Conservation (phyloP, 2,329 filamentous ascomycete species). For the Fusarium bulbicola region DNA sequence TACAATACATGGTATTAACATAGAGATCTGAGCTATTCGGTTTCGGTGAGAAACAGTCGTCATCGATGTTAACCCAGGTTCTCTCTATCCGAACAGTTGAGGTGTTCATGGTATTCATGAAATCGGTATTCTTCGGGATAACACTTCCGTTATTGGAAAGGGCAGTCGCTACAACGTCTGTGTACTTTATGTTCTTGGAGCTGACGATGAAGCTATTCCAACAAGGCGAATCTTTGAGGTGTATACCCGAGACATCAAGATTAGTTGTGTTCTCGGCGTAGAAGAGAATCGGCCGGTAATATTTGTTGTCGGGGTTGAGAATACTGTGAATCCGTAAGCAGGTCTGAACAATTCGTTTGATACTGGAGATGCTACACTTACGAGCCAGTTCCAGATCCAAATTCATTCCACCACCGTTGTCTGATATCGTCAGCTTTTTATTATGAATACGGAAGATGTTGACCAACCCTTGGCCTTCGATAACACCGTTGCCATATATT, state of each 20-base stretch:
- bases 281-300: constrained; percentile 68
- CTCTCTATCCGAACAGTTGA: constrained; percentile 62
- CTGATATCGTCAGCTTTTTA: not conserved
- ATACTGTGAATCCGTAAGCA: constrained; percentile 41
- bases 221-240: constrained; percentile 68
- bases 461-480: constrained; percentile 61
- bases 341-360: not conserved
- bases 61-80: constrained; percentile 62
- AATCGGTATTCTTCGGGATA: constrained; percentile 69
- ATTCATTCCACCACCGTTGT: constrained; percentile 36
- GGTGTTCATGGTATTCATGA: constrained; percentile 68
- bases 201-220: constrained; percentile 72
- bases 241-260: constrained; percentile 65
- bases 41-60: constrained; percentile 70
- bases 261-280: constrained; percentile 69
- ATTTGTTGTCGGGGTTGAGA: constrained; percentile 62
- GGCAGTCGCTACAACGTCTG: constrained; percentile 63
- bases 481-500: constrained; percentile 64
- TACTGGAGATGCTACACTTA: not conserved
- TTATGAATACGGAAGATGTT: rapidly evolving
- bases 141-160: constrained; percentile 55
- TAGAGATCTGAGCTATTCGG: constrained; percentile 66
- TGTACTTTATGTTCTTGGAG: constrained; percentile 62
- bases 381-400: constrained; percentile 27
- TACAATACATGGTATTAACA: constrained; percentile 69